A percentile compares a stretch with the other conserved stretches of the same genome.
These are phyloP conservation scores for Pseudogymnoascus pannorum DNA, from an alignment of 2,329 filamentous ascomycete genomes.

Conservation along the genomic window DNA sequence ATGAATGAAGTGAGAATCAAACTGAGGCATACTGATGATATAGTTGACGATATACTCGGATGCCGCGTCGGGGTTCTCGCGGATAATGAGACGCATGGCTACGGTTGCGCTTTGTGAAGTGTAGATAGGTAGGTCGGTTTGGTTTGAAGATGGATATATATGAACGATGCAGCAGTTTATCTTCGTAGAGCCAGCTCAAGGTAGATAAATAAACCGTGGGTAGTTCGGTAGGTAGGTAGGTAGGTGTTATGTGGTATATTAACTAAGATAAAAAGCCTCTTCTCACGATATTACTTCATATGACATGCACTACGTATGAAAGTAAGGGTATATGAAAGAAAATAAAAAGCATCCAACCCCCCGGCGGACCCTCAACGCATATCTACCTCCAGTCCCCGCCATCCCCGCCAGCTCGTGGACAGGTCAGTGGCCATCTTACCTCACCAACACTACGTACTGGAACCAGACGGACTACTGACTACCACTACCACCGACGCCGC, in stretches of 20 bases:
- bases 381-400: not conserved
- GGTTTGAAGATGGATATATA: not conserved
- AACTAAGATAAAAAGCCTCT: not conserved
- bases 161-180: not conserved
- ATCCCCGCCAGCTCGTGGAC: not conserved
- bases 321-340: not conserved
- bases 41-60: conserved; percentile 75
- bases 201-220: not conserved
- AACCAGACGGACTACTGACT: not conserved
- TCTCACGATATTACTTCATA: not conserved
- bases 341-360: not conserved
- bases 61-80: conserved; percentile 60
- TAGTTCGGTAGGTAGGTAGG: not conserved
- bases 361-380: not conserved
- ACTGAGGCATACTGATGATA: conserved; percentile 53
- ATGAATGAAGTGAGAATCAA: not conserved
- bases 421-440: not conserved
- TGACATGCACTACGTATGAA: not conserved
- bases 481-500: not conserved
- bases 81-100: conserved; percentile 75
- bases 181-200: not conserved
- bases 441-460: not conserved
- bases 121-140: not conserved
- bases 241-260: not conserved
- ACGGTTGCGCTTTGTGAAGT: not conserved